Base-by-base conservation (phyloP, 345 rosid species). In the Moringa oleifera region DNA sequence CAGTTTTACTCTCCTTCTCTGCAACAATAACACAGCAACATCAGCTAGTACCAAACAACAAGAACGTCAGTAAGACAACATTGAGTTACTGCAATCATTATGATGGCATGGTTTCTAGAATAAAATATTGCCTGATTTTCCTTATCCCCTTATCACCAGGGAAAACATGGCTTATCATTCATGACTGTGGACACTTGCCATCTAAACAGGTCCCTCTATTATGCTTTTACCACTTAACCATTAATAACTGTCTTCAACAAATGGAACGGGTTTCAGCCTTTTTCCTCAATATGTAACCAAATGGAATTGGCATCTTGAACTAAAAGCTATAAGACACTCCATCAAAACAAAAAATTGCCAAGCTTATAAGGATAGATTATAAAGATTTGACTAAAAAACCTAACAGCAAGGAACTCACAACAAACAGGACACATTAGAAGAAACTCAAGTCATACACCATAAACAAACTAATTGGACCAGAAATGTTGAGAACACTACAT, bases 1-100 rank as follows among this genome's bases (percentile, higher is more conserved):
- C 36, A 51, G 73, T 19, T 41, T 64, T 64, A 51, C 81, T 71
- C 73, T 81, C 96, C 76, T 70, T 84, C 65, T 75, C 91, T 85
- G 81, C 70, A 73, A 64, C 19, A 75, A 59, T 21, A 64, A 57
- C 12, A 28, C 8, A 41, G 17, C 47, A 41, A 41, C 47, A 41
- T 41, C 47, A 41, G 47, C 47, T 41, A 41, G 37, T 11, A 41
- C 13, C 47, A 41, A 41, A 11, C 33, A 28, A n/a, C n/a, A n/a
- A n/a, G n/a, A n/a, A n/a, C n/a, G n/a, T n/a, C n/a, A n/a, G n/a
- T n/a, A 28, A 28, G 33, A 28, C 33, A 28, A 28, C 33, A 28
- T 8, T 28, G n/a, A n/a, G n/a, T n/a, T n/a, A n/a, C n/a, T n/a
- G n/a, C n/a, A n/a, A n/a, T n/a, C n/a, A n/a, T n/a, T n/a, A n/a